phyloP scores from a whole-genome alignment of 2,329 filamentous ascomycete species.

The Aaosphaeria arxii region DNA sequence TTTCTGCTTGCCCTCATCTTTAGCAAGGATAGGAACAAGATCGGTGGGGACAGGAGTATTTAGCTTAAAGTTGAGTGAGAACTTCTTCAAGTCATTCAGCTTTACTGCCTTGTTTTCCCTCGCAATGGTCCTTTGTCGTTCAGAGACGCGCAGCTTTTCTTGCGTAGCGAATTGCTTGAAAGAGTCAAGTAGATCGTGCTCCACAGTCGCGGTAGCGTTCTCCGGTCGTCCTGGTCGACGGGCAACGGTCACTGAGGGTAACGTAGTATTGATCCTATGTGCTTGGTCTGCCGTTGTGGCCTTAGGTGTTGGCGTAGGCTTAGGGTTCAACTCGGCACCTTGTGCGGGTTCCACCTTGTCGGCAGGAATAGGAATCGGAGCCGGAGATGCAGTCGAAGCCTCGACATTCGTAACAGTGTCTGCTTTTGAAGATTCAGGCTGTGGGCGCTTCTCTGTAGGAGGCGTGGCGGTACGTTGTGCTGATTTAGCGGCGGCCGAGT shows the following conservation, averaged over 20 bases:
- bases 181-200: slow-evolving; percentile 59
- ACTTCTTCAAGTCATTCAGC: slow-evolving; percentile 91
- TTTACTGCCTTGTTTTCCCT: slow-evolving; percentile 84
- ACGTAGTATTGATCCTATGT: slow-evolving; percentile 12
- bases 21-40: slow-evolving; percentile 90
- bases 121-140: slow-evolving; percentile 53
- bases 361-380: slow-evolving; percentile 6
- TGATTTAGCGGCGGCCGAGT: slow-evolving; percentile 18
- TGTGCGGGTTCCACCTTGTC: slow-evolving; percentile 9
- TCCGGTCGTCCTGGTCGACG: slow-evolving; percentile 41
- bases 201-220: slow-evolving; percentile 59
- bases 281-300: slow-evolving; percentile 14
- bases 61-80: slow-evolving; percentile 90
- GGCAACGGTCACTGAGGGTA: slow-evolving; percentile 25
- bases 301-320: slow-evolving; percentile 16
- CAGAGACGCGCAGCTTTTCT: slow-evolving; percentile 60
- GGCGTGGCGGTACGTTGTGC: slow-evolving; percentile 16
- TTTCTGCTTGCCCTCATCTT: slow-evolving; percentile 91
- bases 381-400: slow-evolving; percentile 2
- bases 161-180: slow-evolving; percentile 63
- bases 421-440: slow-evolving; percentile 16
- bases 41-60: slow-evolving; percentile 89
- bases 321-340: slow-evolving; percentile 13
- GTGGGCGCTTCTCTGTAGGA: slow-evolving; percentile 14
- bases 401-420: slow-evolving; percentile 9